phyloP scores from a whole-genome alignment of 2,329 filamentous ascomycete species.

The Chaetomium globosum region DNA sequence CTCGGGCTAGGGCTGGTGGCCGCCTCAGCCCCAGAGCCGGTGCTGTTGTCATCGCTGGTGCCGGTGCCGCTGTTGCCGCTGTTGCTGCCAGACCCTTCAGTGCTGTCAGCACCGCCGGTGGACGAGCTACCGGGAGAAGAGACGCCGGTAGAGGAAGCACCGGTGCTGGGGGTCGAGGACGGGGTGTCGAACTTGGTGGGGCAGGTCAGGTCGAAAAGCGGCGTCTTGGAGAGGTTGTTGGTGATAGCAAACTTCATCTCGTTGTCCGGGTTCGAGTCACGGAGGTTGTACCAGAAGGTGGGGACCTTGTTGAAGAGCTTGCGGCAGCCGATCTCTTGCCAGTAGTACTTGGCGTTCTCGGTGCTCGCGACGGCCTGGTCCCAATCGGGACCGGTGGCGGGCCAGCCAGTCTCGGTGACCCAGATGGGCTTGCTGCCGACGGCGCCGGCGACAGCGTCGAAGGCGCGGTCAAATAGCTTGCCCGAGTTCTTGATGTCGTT shows the following conservation, averaged over 20 bases:
- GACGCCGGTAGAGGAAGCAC: slow-evolving; percentile 30
- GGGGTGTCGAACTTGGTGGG: slow-evolving; percentile 48
- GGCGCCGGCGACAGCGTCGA: slow-evolving; percentile 49
- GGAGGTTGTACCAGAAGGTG: slow-evolving; percentile 65
- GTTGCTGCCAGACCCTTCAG: slow-evolving; percentile 28
- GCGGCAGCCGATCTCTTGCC: slow-evolving; percentile 63
- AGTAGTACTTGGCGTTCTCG: slow-evolving; percentile 65
- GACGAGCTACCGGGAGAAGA: slow-evolving; percentile 31
- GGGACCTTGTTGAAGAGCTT: slow-evolving; percentile 58
- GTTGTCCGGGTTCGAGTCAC: slow-evolving; percentile 64
- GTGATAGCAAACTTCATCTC: slow-evolving; percentile 61
- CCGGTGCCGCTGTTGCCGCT: slow-evolving; percentile 25
- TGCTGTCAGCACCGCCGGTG: slow-evolving; percentile 19
- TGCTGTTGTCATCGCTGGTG: background rate
- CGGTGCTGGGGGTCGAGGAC: slow-evolving; percentile 33
- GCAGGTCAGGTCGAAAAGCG: slow-evolving; percentile 59
- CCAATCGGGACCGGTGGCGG: slow-evolving; percentile 55
- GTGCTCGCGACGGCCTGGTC: slow-evolving; percentile 58
- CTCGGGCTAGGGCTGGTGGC: background rate
- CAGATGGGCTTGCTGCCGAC: slow-evolving; percentile 59
- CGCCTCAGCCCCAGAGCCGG: slow-evolving; percentile 6
- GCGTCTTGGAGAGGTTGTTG: slow-evolving; percentile 54
- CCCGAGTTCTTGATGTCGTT: slow-evolving; percentile 60
- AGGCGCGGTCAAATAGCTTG: slow-evolving; percentile 57
- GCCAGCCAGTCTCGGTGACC: slow-evolving; percentile 70